Evolutionary conservation across 2,329 filamentous ascomycete species (phyloP), one percentile per base, ranked within the genome.

Genomic region (Alternaria triticina): DNA sequence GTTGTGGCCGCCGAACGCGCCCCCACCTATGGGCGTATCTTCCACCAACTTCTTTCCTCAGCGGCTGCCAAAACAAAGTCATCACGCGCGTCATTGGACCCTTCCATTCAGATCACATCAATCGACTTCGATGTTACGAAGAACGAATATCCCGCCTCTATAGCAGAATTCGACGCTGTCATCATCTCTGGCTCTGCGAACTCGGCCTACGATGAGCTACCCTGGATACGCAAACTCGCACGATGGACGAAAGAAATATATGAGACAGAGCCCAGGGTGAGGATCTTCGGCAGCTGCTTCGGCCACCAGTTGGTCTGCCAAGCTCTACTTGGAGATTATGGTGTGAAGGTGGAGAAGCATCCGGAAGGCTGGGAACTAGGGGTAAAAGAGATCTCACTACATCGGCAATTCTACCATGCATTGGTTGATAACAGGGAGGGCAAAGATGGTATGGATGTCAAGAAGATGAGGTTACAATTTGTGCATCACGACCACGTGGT

Each of bases 231-330:
- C 22, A 54, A 17, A 20, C 68, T 78, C 2, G 63, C 71, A 12
- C 33, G 54, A n/a, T 83, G 79, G 64, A 69, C 81, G 6, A 40
- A 40, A 44, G 62, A 72, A 6, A 55, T 78, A 0, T 83, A 82
- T 59, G 69, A 58, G 61, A 73, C 64, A 6, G 45, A 72, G 12
- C 70, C 70, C 0, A 61, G 58, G 1, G 64, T 83, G 47, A 81
- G 78, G 57, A 76, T 83, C 6, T 83, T 83, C 56, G 82, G 82
- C 1, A 81, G 78, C 25, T 84, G 82, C 59, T 83, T 83, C 50
- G 81, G 82, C 1, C 82, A 83, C 54, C 81, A 83, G 58, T 62
- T 83, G 6, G 62, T 83, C 5, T 80, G 77, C 59, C 76, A 81
- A 55, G 76, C 79, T 4, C 56, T 84, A 15, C 71, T 83, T 15